Base-by-base conservation (phyloP, 345 rosid genomes). In the Hibiscus tridactylites region DNA sequence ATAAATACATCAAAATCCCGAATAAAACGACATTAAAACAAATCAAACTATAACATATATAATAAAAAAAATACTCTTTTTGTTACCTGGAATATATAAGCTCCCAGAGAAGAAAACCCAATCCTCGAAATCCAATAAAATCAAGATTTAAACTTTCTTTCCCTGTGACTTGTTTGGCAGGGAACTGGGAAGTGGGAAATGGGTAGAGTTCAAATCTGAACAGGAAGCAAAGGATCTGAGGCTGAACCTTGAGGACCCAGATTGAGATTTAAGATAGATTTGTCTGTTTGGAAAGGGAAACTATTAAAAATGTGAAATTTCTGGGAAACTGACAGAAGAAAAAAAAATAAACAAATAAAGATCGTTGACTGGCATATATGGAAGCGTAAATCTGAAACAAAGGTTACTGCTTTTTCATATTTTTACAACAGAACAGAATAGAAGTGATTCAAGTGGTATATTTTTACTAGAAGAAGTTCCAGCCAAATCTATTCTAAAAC, bases 61-160 rank as follows among this genome's bases (percentile, higher is more conserved):
- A 46, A 46, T 6, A 29, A 29, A 68, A 29, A 4, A 4, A 29
- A 16, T 9, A 47, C 0, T 50, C 8, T 28, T 50, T 67, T 9
- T 29, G 12, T 68, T 49, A 68, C 71, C 71, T 68, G 60, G 71
- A 50, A 49, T 28, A 17, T 50, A 28, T 67, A 67, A 68, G 59
- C 71, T 68, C 71, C 71, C 71, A 50, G 59, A 28, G 71, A 68
- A 50, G 44, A 29, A 58, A 68, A 68, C 59, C 71, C 71, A 29
- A 53, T 28, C n/a, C 15, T 16, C 19, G 16, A 15, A 50, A 50
- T 50, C 59, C 59, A 68, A 31, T 65, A 17, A n/a, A 17, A 54
- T 2, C 59, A 17, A 50, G 59, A 68, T 50, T 50, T 68, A 50
- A 67, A 29, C 71, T 50, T 50, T 29, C 8, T 49, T 50, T 4